Base-by-base conservation (phyloP, 164 flowering plant species). In the Nymphaea thermarum region DNA sequence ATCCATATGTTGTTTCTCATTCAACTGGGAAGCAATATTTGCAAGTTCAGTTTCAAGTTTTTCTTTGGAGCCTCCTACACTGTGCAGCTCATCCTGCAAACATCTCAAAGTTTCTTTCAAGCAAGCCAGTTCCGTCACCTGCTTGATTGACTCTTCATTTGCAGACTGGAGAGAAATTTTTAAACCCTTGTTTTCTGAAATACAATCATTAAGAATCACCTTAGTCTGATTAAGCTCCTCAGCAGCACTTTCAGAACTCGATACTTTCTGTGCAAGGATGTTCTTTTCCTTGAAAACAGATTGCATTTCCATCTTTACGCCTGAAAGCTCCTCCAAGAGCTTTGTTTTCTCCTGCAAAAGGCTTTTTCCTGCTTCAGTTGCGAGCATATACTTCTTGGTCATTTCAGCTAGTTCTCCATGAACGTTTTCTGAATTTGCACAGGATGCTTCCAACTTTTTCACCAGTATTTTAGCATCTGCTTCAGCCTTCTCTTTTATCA, bases 281-380 rank as follows among this genome's bases (percentile, higher is more conserved):
- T 47, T 62, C 71, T 84, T 81, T 67, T 77, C 80, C 45, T 76
- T 70, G 10, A 77, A 69, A 70, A 89, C 73, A 71, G 82, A 73
- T 61, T 79, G 81, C 75, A 91, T 69, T 75, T 86, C 80, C 71
- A 63, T 76, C 73, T 89, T 91, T 62, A 87, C 67, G 63, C 42
- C 68, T 59, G 77, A 76, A 69, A 87, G 78, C 71, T 78, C 82
- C 73, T 81, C 75, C 14, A 79, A 65, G 67, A 89, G 73, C 60
- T 82, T 86, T 60, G 60, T 69, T 44, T 70, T 71, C 74, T 80
- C 73, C 70, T 67, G 76, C 16, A 75, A 70, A 70, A 76, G 68
- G 61, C 71, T 79, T 72, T 80, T 88, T 71, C 84, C 93, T 70
- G 75, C 80, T 70, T 86, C 93, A 68, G 76, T 73, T 69, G 80